Base-by-base conservation (phyloP, 768 basidiomycete genomes). In the Pleurotus eryngii region DNA sequence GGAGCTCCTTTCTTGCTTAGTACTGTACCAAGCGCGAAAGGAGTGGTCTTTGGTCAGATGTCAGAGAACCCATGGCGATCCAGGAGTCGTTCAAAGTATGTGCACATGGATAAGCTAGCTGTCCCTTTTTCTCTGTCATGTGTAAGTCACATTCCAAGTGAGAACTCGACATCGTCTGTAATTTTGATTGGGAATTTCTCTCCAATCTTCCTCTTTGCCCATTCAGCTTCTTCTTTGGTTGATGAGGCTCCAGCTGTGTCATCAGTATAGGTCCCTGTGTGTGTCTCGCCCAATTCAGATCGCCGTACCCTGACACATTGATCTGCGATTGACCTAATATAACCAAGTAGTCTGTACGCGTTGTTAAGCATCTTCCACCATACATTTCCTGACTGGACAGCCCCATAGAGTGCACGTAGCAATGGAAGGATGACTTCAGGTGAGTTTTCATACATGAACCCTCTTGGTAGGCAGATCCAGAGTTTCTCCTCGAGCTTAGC, bases 381-480 rank as follows among this genome's bases (percentile, higher is more conserved):
- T 3, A 56, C 51, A 2, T 46, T 26, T 15, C 58, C 60, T 12
- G 54, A 55, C 26, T 58, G 59, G 45, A 54, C 54, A 8, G 27
- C 57, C 3, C 60, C 57, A 22, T 61, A 63, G 65, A 72, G 22
- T 15, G 38, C 12, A 5, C 24, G 35, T 11, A 14, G 4, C 3
- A 55, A 11, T 5, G 15, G 42, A 3, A 55, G 11, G 39, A 42
- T 4, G 24, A 14, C 53, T 27, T 40, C 39, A 22, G 24, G 20
- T 3, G 37, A 35, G 4, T 12, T 17, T n/a, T 24, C n/a, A 5
- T 42, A 55, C 8, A 30, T 30, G 27, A 30, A 30, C 0, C 53
- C 53, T 42, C 20, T 24, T 1, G 71, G 72, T 17, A 64, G 61
- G 22, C 64, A 35, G 68, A 78, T 72, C 61, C 71, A 79, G 47